A percentile compares a stretch with the other conserved stretches of the same genome.
These are phyloP conservation scores for Volutella citrinella DNA, from an alignment of 2,329 filamentous ascomycete genomes.

Conservation along the genomic window DNA sequence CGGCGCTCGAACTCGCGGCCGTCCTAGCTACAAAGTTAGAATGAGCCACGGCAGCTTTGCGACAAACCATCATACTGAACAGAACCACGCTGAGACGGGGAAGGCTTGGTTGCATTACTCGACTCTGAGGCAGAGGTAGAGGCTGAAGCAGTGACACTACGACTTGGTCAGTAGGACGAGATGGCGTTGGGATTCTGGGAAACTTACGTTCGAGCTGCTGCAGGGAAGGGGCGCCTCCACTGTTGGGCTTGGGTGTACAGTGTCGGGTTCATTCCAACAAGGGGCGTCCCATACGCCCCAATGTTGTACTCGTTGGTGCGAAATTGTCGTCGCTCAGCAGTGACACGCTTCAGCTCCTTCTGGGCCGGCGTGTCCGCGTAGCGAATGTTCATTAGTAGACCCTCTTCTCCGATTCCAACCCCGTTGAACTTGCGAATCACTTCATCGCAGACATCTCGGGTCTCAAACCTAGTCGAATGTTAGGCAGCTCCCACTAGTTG, in stretches of 20 bases:
- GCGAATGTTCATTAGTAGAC: conserved; percentile 85
- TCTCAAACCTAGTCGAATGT: conserved; percentile 69
- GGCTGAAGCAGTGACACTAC: conserved; percentile 5
- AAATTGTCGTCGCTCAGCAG: conserved; percentile 91
- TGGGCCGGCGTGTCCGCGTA: conserved; percentile 97
- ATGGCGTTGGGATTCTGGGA: too few species aligned
- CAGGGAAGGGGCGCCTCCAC: conserved; percentile 32
- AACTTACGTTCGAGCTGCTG: conserved; percentile 29
- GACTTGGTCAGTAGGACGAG: too few species aligned
- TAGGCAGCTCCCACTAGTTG: neutral
- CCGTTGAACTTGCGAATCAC: conserved; percentile 88
- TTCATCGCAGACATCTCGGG: conserved; percentile 83
- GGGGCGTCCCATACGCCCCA: conserved; percentile 62
- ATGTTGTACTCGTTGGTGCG: conserved; percentile 93
- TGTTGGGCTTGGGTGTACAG: conserved; percentile 36
- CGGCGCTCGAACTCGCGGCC: conserved; percentile 37
- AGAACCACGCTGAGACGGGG: conserved; percentile 30
- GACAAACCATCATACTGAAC: conserved; percentile 34
- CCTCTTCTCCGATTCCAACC: conserved; percentile 69
- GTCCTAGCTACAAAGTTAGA: conserved; percentile 36
- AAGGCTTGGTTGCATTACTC: conserved; percentile 25
- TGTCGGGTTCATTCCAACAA: conserved; percentile 50
- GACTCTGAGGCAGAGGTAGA: conserved; percentile 23
- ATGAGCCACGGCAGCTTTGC: conserved; percentile 19
- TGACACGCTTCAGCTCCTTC: conserved; percentile 95